These are phyloP conservation scores for Pythium rhizo-oryzae DNA, from an alignment of 352 stramenopile genomes.

Conservation along the genomic window DNA sequence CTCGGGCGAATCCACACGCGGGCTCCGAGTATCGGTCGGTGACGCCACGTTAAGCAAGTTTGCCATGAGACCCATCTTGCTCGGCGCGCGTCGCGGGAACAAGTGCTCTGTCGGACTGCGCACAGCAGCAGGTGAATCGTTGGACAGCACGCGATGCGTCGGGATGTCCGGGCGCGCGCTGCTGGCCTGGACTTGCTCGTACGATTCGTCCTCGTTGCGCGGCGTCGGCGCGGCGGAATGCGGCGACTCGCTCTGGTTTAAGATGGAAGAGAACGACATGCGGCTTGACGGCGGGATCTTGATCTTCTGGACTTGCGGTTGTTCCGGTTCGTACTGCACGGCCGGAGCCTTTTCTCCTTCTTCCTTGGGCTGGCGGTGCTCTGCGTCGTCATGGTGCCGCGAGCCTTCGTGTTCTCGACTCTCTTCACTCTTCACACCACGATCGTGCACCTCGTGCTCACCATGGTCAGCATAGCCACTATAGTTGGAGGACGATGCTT, in stretches of 20 bases:
- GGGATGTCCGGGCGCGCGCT: slow-evolving; percentile 27
- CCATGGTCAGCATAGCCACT: slow-evolving; percentile 3
- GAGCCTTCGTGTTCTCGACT: slow-evolving; percentile 1
- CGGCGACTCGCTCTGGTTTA: slow-evolving; percentile 86
- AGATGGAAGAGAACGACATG: slow-evolving; percentile 91
- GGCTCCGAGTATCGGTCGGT: slow-evolving; percentile 41
- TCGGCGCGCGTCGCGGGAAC: slow-evolving; percentile 45
- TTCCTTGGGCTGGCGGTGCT: slow-evolving; percentile 5
- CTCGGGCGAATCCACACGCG: slow-evolving; percentile 42
- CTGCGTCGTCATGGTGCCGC: neutral
- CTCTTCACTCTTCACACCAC: slow-evolving; percentile 9
- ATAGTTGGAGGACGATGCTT: slow-evolving; percentile 9
- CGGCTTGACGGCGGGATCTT: slow-evolving; percentile 53
- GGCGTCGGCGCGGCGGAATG: slow-evolving; percentile 47
- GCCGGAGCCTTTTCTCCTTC: slow-evolving; percentile 20
- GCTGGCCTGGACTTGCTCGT: slow-evolving; percentile 5
- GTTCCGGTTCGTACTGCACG: slow-evolving; percentile 19
- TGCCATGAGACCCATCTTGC: slow-evolving; percentile 76
- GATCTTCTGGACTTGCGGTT: slow-evolving; percentile 28
- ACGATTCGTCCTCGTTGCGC: slow-evolving; percentile 21
- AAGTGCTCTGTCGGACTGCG: slow-evolving; percentile 65
- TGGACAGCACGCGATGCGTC: slow-evolving; percentile 20
- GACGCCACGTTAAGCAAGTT: slow-evolving; percentile 78
- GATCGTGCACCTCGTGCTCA: neutral
- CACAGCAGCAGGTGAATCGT: slow-evolving; percentile 27